These are phyloP conservation scores for Backusella parvicylindrica DNA, from an alignment of 192 early-diverging fungal species.

Conservation along the genomic window DNA sequence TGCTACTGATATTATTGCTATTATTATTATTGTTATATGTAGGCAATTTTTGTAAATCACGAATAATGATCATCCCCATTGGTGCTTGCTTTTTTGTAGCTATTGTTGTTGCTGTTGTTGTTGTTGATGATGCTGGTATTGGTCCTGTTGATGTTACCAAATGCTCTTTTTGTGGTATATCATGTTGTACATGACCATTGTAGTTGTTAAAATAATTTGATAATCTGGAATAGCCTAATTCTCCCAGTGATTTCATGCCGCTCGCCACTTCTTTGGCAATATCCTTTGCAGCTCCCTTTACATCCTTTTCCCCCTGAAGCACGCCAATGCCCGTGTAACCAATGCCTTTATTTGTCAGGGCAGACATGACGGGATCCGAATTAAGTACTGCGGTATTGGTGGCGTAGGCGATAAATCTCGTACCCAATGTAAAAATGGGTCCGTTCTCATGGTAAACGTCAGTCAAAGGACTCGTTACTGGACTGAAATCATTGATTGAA, in stretches of 20 bases:
- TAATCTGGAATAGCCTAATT: slow-evolving; percentile 59
- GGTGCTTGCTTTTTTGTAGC: background rate
- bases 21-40: background rate
- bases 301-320: slow-evolving; percentile 34
- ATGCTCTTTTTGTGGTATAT: background rate
- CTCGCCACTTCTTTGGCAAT: slow-evolving; percentile 78
- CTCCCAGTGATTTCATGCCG: slow-evolving; percentile 70
- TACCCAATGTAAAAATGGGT: slow-evolving; percentile 56
- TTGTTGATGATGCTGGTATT: background rate
- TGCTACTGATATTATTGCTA: background rate
- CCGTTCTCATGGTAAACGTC: slow-evolving; percentile 44
- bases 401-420: slow-evolving; percentile 67
- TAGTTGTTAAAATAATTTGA: slow-evolving; percentile 52
- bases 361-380: background rate
- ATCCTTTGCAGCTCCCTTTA: slow-evolving; percentile 60
- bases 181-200: background rate
- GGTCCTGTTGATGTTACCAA: background rate
- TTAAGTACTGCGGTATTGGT: slow-evolving; percentile 45
- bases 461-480: slow-evolving; percentile 33
- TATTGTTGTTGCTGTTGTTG: background rate
- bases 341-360: background rate
- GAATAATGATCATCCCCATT: background rate
- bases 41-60: background rate
- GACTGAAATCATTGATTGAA: slow-evolving; percentile 41
- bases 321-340: slow-evolving; percentile 21